Base-by-base conservation (phyloP, 768 basidiomycete genomes). In the Russula earlei region DNA sequence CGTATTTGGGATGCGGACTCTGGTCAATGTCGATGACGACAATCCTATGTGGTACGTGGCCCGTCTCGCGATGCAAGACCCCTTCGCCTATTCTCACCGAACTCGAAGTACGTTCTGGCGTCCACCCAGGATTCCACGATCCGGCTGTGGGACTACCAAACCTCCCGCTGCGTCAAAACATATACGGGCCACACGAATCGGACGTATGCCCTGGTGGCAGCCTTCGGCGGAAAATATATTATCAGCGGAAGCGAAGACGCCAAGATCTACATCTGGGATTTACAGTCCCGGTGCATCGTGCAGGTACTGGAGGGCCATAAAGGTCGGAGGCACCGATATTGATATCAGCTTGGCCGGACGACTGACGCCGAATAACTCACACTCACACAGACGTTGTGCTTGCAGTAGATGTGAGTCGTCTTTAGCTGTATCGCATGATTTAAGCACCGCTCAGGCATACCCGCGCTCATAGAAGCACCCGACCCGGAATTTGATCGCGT, bases 1-100 rank as follows among this genome's bases (percentile, higher is more conserved):
- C 94, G 96, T 55, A 82, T 98, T 56, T 99, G 96, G 96, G 95
- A 99, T 66, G 85, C 91, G 0, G 84, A 93, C 53, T 95, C 94
- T 3, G 96, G 95, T 2, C 96, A 99, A 70, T 99, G 96, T 93
- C 10, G 93, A 97, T 63, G 96, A 97, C 64, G 91, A 92, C 60
- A 96, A 92, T 70, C 94, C 95, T 2, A 85, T 93, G 68, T 94
- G 83, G 88, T 91, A 56, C 40, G 73, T 65, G 11, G 40, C 49
- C 4, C 24, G n/a, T 42, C n/a, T 22, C 25, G 7, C 10, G 3
- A 31, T 7, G 25, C 24, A 19, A 43, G 49, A 27, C 12, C n/a
- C n/a, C n/a, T n/a, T 40, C 5, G 33, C 24, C 77, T 76, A 63
- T 98, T 98, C 70, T 90, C 94, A 20, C 92, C 91, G 0, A 97